These are phyloP conservation scores for Aspergillus brasiliensis DNA, from an alignment of 2,329 filamentous ascomycete genomes.

Conservation along the genomic window DNA sequence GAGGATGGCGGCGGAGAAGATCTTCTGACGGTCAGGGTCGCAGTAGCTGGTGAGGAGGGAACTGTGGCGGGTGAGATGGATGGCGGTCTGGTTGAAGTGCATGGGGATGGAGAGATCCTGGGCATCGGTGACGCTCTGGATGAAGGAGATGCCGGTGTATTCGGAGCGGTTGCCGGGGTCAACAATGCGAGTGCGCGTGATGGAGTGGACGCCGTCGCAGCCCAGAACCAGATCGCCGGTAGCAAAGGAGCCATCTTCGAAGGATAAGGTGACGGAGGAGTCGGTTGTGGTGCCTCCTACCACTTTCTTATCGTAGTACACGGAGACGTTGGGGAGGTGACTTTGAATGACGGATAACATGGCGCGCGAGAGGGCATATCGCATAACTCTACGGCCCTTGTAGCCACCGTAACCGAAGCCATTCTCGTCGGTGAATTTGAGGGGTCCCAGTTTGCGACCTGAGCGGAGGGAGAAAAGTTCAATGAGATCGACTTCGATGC, in stretches of 20 bases:
- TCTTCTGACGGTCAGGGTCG: conserved; percentile 30
- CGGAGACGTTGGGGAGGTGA: conserved; percentile 14
- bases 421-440: conserved; percentile 33
- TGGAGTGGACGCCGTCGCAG: conserved; percentile 45
- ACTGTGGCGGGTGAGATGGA: conserved; percentile 38
- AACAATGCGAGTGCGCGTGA: conserved; percentile 37
- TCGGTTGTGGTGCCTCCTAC: conserved; percentile 12
- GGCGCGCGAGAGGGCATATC: conserved; percentile 34
- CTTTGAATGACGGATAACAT: conserved; percentile 32
- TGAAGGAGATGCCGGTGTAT: conserved; percentile 45
- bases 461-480: conserved; percentile 37
- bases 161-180: conserved; percentile 36
- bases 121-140: conserved; percentile 36
- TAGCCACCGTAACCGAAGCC: conserved; percentile 28
- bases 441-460: conserved; percentile 30
- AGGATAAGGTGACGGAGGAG: conserved; percentile 28
- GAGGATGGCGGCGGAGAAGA: conserved; percentile 42
- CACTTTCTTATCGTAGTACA: conserved; percentile 15
- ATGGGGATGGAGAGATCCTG: conserved; percentile 21
- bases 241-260: conserved; percentile 35
- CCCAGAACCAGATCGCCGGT: conserved; percentile 42
- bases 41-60: conserved; percentile 41
- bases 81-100: conserved; percentile 33
- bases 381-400: conserved; percentile 36
- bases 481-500: conserved; percentile 32